Percentiles rank a stretch among this genome's conserved stretches.
These are phyloP conservation scores for Erodium trifolium DNA, from an alignment of 441 rosid species.

Conservation along the genomic window DNA sequence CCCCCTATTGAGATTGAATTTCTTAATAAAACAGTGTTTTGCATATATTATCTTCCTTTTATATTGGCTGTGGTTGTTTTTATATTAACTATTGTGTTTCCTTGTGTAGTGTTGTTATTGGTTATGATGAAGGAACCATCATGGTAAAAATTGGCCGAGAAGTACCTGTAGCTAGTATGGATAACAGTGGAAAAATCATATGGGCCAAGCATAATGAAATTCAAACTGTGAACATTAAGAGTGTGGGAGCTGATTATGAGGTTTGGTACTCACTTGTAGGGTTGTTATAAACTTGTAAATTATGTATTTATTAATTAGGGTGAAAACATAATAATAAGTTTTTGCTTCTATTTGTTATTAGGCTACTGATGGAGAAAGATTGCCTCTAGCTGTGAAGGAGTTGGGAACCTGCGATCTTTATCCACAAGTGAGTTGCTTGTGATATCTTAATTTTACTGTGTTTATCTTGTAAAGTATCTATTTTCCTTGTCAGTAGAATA, in stretches of 20 bases:
- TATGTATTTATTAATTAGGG: conserved; percentile 14
- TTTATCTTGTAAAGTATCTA: conserved; percentile 4
- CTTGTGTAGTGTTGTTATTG: conserved; percentile 70
- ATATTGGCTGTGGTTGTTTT: conserved; percentile 10
- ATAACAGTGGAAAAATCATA: conserved; percentile 91
- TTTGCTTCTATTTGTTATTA: conserved; percentile 28
- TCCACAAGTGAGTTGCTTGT: conserved; percentile 70
- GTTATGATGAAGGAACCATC: conserved; percentile 96
- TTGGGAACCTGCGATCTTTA: conserved; percentile 97
- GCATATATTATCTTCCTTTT: neutral
- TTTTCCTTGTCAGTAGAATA: neutral
- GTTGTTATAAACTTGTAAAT: neutral
- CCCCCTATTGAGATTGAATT: neutral
- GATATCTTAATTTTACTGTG: conserved; percentile 10
- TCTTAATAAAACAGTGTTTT: neutral
- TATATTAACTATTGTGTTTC: conserved; percentile 4
- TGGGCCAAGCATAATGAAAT: conserved; percentile 71
- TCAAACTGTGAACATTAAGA: conserved; percentile 68
- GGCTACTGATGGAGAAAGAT: conserved; percentile 95
- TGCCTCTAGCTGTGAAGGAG: conserved; percentile 96
- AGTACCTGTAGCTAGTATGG: conserved; percentile 98
- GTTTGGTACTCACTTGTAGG: conserved; percentile 37
- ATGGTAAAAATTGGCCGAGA: conserved; percentile 98
- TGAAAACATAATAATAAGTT: conserved; percentile 7
- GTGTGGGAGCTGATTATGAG: conserved; percentile 90